A percentile compares a stretch with the other conserved stretches of the same genome.
These are phyloP conservation scores for Ceratocystis eucalypticola DNA, from an alignment of 2,329 filamentous ascomycete species.

Conservation along the genomic window DNA sequence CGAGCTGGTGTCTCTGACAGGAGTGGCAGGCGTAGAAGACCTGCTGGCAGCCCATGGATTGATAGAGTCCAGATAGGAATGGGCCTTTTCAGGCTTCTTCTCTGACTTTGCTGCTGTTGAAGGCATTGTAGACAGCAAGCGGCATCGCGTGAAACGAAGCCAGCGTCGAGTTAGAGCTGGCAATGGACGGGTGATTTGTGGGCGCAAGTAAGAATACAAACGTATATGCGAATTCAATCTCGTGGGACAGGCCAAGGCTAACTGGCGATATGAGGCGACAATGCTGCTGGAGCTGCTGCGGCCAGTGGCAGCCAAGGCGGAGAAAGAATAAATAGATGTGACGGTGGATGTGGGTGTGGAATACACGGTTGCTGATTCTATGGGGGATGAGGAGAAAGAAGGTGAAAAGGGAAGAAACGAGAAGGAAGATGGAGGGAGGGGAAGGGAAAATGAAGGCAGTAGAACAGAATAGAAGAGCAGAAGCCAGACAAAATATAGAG, in stretches of 20 bases:
- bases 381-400: neutral
- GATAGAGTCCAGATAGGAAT: slow-evolving; percentile 48
- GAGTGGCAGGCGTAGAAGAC: slow-evolving; percentile 35
- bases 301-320: neutral
- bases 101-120: slow-evolving; percentile 25
- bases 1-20: slow-evolving; percentile 5
- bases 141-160: slow-evolving; percentile 16
- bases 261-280: neutral
- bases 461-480: neutral
- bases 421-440: neutral
- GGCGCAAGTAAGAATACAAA: neutral
- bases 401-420: neutral
- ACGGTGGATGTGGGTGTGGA: neutral
- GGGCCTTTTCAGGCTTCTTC: slow-evolving; percentile 44
- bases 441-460: neutral
- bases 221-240: neutral
- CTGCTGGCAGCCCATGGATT: slow-evolving; percentile 44
- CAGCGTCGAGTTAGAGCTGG: slow-evolving; percentile 9
- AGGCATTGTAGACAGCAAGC: slow-evolving; percentile 11
- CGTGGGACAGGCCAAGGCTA: neutral
- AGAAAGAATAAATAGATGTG: neutral
- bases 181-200: neutral
- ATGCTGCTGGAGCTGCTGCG: neutral
- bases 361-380: neutral
- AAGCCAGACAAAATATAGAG: neutral